Evolutionary conservation across 2,329 filamentous ascomycete genomes (phyloP), one percentile per base, ranked within the genome.

Genomic region (Xylaria sp.): DNA sequence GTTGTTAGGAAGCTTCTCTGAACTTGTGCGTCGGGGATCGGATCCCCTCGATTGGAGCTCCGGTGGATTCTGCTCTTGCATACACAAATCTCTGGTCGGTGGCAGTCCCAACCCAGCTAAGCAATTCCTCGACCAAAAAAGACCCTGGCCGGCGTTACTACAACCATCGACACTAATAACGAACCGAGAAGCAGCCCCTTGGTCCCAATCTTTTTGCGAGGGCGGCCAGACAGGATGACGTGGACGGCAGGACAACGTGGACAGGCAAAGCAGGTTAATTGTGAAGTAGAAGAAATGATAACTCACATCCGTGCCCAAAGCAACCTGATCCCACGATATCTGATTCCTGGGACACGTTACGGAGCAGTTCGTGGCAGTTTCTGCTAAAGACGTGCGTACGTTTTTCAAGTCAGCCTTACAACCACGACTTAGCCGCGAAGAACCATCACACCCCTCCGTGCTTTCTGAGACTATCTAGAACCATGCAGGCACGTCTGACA

Each of bases 401-500:
- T 50, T 44, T 64, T 41, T n/a, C 13, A 13, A 34, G 60, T 64
- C 68, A 72, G 70, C 70, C 70, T 71, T 69, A 66, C 59, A 65
- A 32, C 48, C 62, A 37, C 48, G 62, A 37, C 52, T 63, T 34
- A 46, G 37, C 32, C 52, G 41, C 59, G 20, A 66, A 37, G 34
- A 37, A 37, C 34, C 10, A 37, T 9, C 61, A 64, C 51, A 23
- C 6, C 23, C 44, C 25, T 65, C 52, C 52, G 63, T 54, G 41
- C 57, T 51, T 61, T 52, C 64, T 52, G 55, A 72, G 60, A 71
- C 66, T 46, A 51, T 23, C 50, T 56, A 57, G 39, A 63, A 32
- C 28, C 59, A 73, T 71, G 69, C 71, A 73, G 60, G 69, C 66
- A 68, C 60, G 56, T 70, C 64, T 73, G 66, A 61, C 69, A 70